Percentiles rank a stretch among this genome's conserved stretches.
Conservation (phyloP, 371 early-diverging fungal genomes). For the Nosema bombycis region DNA sequence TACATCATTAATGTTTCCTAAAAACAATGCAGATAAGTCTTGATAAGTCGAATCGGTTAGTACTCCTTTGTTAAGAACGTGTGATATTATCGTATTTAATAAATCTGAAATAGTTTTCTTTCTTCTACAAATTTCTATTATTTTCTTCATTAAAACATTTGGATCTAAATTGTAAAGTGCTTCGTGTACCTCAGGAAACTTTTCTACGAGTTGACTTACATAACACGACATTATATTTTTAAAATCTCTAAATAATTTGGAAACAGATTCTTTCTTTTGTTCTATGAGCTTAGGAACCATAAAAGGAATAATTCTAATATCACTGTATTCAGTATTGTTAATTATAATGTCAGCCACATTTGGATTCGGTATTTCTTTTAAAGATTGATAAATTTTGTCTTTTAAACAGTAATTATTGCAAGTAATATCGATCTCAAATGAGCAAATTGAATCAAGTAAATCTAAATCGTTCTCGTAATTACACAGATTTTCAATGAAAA, state of each 20-base stretch:
- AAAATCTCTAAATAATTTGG: conserved; percentile 25
- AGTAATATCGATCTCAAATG: background rate
- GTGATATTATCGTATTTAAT: background rate
- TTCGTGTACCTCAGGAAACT: conserved; percentile 13
- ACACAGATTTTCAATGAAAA: conserved; percentile 8
- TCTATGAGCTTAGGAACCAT: conserved; percentile 19
- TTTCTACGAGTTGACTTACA: conserved; percentile 17
- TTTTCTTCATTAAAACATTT: background rate
- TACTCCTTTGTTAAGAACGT: background rate
- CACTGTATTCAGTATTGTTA: conserved; percentile 10
- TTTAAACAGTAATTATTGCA: background rate
- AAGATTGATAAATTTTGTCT: background rate
- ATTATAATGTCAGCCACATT: conserved; percentile 15
- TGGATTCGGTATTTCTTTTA: background rate
- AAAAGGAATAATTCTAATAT: conserved; percentile 25
- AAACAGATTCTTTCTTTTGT: conserved; percentile 12
- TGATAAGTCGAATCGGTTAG: background rate
- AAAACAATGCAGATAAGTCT: background rate
- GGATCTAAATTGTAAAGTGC: background rate
- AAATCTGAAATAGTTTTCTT: background rate
- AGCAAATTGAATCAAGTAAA: conserved; percentile 8
- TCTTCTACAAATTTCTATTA: background rate
- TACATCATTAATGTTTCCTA: background rate
- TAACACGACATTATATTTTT: conserved; percentile 26
- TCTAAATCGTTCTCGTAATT: conserved; percentile 22